phyloP scores from a whole-genome alignment of 2,329 filamentous ascomycete genomes.

The Pestalotiopsis sp. region DNA sequence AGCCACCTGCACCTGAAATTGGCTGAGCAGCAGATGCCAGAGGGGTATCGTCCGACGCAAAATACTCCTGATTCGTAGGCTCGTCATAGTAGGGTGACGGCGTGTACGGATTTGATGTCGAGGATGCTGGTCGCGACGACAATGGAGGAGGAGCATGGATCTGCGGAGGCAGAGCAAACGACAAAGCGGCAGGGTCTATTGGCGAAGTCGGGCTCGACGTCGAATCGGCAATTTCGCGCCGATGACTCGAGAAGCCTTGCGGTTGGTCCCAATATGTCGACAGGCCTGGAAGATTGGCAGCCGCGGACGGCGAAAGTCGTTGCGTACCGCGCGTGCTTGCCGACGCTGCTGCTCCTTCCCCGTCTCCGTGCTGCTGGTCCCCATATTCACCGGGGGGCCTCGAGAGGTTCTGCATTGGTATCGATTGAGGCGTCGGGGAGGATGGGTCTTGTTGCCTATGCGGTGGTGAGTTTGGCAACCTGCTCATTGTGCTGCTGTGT shows the following conservation, averaged over 20 bases:
- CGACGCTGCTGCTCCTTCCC: constrained; percentile 24
- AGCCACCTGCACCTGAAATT: constrained; percentile 47
- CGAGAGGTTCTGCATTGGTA: constrained; percentile 67
- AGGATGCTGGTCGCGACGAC: constrained; percentile 25
- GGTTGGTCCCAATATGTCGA: constrained; percentile 56
- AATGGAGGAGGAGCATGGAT: constrained; percentile 36
- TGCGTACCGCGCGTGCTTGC: constrained; percentile 15
- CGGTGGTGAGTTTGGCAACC: constrained; percentile 39
- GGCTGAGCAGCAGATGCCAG: constrained; percentile 57
- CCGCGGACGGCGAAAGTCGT: constrained; percentile 23
- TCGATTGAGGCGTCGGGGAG: constrained; percentile 54
- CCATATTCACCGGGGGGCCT: constrained; percentile 13
- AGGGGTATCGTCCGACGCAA: constrained; percentile 60
- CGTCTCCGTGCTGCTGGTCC: constrained; percentile 12
- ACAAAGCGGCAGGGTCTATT: constrained; percentile 53
- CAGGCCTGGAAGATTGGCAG: constrained; percentile 41
- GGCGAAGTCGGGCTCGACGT: constrained; percentile 46
- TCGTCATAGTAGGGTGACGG: constrained; percentile 43
- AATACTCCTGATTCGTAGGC: constrained; percentile 37
- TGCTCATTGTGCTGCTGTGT: constrained; percentile 43
- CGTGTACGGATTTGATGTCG: constrained; percentile 30
- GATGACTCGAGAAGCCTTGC: constrained; percentile 37
- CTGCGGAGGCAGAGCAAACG: constrained; percentile 55
- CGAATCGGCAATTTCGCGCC: constrained; percentile 32
- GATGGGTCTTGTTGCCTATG: constrained; percentile 44